Percentiles rank a stretch among this genome's conserved stretches.
Evolutionary conservation across 768 basidiomycete species (phyloP).

Genomic region (Kondoa malvinella): DNA sequence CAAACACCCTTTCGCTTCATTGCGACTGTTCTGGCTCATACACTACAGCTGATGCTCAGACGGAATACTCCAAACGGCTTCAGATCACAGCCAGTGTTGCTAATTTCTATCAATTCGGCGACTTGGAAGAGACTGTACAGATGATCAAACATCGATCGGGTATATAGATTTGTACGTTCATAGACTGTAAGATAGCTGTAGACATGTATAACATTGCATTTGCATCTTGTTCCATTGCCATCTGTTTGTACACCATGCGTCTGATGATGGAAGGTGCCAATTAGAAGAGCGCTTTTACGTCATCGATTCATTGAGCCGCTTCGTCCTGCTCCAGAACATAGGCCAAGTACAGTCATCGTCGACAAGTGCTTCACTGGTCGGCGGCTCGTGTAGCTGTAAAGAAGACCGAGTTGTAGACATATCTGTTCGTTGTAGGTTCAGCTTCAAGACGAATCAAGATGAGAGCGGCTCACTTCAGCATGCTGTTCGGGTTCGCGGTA

Average conservation of each 20-base stretch:
- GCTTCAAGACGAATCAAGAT: too few relatives aligned
- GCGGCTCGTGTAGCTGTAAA: background rate
- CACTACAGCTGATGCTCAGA: conserved; percentile 34
- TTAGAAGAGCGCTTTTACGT: too few relatives aligned
- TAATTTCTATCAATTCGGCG: conserved; percentile 9
- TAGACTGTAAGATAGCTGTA: too few relatives aligned
- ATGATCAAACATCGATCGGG: background rate
- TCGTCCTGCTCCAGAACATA: too few relatives aligned
- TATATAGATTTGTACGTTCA: background rate
- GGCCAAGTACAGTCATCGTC: too few relatives aligned
- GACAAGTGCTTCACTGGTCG: too few relatives aligned
- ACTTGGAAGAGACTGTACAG: background rate
- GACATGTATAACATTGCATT: too few relatives aligned
- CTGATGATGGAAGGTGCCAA: too few relatives aligned
- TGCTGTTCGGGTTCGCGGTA: conserved; percentile 6
- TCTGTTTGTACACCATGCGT: too few relatives aligned
- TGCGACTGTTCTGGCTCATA: conserved; percentile 81
- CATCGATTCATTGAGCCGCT: too few relatives aligned
- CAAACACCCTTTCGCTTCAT: conserved; percentile 66
- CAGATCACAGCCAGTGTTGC: conserved; percentile 11
- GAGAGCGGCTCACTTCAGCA: conserved; percentile 8
- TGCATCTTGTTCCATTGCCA: too few relatives aligned
- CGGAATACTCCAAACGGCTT: conserved; percentile 11
- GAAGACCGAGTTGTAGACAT: background rate
- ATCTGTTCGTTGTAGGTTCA: too few relatives aligned